Conservation (phyloP, 208 protist species). For the Crithidia bombi region DNA sequence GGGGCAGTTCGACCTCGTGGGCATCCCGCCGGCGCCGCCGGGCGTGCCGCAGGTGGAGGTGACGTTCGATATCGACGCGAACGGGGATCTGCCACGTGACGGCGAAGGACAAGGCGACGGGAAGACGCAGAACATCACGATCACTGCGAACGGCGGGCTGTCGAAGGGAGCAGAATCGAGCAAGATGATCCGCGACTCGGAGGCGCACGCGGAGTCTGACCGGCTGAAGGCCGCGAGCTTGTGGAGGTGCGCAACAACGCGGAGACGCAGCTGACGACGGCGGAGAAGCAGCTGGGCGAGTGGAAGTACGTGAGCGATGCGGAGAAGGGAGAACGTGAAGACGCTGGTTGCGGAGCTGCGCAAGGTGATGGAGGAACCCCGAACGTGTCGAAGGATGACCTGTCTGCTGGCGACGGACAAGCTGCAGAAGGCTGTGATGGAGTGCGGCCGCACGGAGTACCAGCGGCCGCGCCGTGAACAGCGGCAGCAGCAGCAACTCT, state of each 20-base stretch:
- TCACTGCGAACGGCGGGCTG: slow-evolving; percentile 88
- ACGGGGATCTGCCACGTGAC: slow-evolving; percentile 98
- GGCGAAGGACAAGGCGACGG: slow-evolving; percentile 98
- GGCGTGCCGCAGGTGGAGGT: slow-evolving; percentile 96
- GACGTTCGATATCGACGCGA: slow-evolving; percentile 98
- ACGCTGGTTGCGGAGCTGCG: slow-evolving; percentile 66
- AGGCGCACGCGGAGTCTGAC: slow-evolving; percentile 82
- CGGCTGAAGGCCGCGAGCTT: slow-evolving; percentile 71
- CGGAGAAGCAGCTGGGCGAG: slow-evolving; percentile 80
- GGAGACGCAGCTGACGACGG: slow-evolving; percentile 68
- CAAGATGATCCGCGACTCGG: slow-evolving; percentile 88
- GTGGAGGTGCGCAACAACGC: slow-evolving; percentile 89
- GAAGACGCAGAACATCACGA: slow-evolving; percentile 96
- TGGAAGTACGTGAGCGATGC: slow-evolving; percentile 87
- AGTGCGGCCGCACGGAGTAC: slow-evolving; percentile 81
- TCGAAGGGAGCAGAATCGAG: slow-evolving; percentile 86
- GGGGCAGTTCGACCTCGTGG: slow-evolving; percentile 95
- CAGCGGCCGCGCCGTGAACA: slow-evolving; percentile 61
- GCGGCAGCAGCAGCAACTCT: slow-evolving; percentile 15
- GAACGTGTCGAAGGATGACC: slow-evolving; percentile 74
- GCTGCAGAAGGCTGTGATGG: slow-evolving; percentile 90
- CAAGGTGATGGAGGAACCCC: slow-evolving; percentile 78
- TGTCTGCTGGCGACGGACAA: slow-evolving; percentile 69
- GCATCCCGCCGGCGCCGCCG: slow-evolving; percentile 93
- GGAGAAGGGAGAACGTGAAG: slow-evolving; percentile 80